Percentiles rank a stretch among this genome's conserved stretches.
Conservation (phyloP, 164 flowering plant genomes). For the Vitis rupestris region DNA sequence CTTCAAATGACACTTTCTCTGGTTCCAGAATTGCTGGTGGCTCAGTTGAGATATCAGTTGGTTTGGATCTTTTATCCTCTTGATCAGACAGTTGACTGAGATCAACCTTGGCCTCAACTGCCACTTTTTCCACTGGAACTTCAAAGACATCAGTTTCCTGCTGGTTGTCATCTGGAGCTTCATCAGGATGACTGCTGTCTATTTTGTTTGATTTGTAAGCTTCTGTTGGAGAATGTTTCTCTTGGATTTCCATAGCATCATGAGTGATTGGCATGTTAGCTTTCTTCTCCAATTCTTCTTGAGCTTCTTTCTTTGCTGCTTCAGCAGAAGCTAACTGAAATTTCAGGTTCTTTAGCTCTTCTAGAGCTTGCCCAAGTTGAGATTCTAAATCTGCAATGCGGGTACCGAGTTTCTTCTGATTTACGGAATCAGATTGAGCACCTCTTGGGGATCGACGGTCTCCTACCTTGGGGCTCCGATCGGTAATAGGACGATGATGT, state of each 20-base stretch:
- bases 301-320: constrained; percentile 72
- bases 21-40: constrained; percentile 21
- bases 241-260: constrained; percentile 15
- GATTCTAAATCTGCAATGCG: constrained; percentile 75
- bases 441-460: constrained; percentile 76
- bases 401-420: constrained; percentile 76
- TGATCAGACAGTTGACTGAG: constrained; percentile 10
- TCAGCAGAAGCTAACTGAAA: constrained; percentile 69
- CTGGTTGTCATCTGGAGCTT: constrained; percentile 29
- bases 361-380: constrained; percentile 79
- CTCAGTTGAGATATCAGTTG: constrained; percentile 22
- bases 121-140: constrained; percentile 41
- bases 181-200: constrained; percentile 10
- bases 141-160: constrained; percentile 76
- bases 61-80: constrained; percentile 27
- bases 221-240: constrained; percentile 21
- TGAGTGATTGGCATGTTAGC: constrained; percentile 18
- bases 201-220: constrained; percentile 18
- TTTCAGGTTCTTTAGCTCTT: constrained; percentile 73
- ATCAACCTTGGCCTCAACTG: constrained; percentile 24
- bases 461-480: constrained; percentile 64
- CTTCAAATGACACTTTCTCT: constrained; percentile 28
- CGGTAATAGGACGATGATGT: constrained; percentile 49
- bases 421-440: constrained; percentile 48
- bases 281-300: constrained; percentile 56